These are phyloP conservation scores for Datisca glomerata DNA, from an alignment of 306 rosid genomes.

Conservation along the genomic window DNA sequence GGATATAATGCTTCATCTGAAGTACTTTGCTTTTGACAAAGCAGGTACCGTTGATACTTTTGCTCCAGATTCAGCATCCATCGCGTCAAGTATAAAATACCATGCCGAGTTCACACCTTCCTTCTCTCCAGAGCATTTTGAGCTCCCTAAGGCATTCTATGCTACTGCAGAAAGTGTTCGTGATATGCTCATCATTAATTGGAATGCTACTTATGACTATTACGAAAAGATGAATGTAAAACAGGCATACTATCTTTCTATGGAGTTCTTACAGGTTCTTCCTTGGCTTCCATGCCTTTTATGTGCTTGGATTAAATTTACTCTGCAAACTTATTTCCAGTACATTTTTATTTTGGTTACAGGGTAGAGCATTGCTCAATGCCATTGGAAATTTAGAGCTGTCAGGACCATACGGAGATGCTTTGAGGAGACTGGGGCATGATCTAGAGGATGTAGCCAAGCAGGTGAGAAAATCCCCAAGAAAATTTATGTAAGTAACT, in stretches of 20 bases:
- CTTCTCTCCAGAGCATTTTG: conserved; percentile 70
- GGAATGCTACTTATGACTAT: conserved; percentile 75
- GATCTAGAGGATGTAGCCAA: conserved; percentile 65
- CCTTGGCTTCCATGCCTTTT: too few species aligned
- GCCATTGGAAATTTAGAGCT: conserved; percentile 93
- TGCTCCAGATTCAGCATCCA: conserved; percentile 47
- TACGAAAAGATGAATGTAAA: conserved; percentile 62
- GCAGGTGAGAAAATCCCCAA: too few species aligned
- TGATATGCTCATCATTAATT: conserved; percentile 68
- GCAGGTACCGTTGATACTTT: too few species aligned
- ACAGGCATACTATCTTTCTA: conserved; percentile 95
- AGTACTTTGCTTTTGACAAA: too few species aligned
- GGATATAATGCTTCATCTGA: too few species aligned
- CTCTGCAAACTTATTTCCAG: not conserved
- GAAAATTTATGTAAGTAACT: too few species aligned
- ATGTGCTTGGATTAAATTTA: not conserved
- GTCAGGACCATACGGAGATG: conserved; percentile 83
- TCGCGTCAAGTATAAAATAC: conserved; percentile 78
- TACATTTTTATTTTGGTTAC: conserved; percentile 9
- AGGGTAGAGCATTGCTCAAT: conserved; percentile 94
- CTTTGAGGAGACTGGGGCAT: conserved; percentile 67
- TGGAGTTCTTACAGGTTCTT: conserved; percentile 95
- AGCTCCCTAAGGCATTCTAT: conserved; percentile 62
- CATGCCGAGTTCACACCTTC: conserved; percentile 87
- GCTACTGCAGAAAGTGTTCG: conserved; percentile 96